phyloP scores from a whole-genome alignment of 169 alveolate species.

The Plasmodium gonderi region DNA sequence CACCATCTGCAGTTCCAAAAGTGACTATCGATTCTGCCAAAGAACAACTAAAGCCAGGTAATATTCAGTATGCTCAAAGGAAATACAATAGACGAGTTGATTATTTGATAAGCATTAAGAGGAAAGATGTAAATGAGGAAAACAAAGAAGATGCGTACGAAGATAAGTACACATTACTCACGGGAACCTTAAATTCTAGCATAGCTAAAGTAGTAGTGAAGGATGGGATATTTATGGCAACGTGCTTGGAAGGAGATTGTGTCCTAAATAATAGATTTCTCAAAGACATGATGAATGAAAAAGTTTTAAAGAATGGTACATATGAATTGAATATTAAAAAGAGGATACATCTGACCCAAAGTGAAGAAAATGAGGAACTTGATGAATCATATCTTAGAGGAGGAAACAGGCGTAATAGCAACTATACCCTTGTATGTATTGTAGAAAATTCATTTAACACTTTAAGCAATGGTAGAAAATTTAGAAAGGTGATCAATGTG shows the following conservation, averaged over 20 bases:
- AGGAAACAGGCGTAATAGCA: neutral
- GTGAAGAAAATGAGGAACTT: neutral
- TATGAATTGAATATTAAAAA: conserved; percentile 24
- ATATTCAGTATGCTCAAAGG: neutral
- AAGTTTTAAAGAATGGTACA: neutral
- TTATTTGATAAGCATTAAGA: neutral
- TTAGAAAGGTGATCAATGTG: neutral
- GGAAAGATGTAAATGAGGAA: neutral
- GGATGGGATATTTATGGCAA: neutral
- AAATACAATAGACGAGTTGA: neutral
- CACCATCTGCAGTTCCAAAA: too few relatives aligned
- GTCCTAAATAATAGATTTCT: neutral
- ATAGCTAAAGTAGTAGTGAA: neutral
- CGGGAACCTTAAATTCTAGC: neutral
- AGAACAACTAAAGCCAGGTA: neutral
- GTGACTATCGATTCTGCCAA: neutral
- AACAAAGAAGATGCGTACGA: neutral
- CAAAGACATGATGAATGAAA: neutral
- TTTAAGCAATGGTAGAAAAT: neutral
- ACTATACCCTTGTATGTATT: neutral
- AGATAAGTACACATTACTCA: neutral
- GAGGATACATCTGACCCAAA: neutral
- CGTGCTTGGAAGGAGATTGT: conserved; percentile 7
- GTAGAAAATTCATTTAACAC: neutral
- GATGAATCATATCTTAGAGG: neutral